Evolutionary conservation across 306 rosid species (phyloP), one percentile per base, ranked within the genome.

Genomic region (cucumber (Cucumis sativus)): DNA sequence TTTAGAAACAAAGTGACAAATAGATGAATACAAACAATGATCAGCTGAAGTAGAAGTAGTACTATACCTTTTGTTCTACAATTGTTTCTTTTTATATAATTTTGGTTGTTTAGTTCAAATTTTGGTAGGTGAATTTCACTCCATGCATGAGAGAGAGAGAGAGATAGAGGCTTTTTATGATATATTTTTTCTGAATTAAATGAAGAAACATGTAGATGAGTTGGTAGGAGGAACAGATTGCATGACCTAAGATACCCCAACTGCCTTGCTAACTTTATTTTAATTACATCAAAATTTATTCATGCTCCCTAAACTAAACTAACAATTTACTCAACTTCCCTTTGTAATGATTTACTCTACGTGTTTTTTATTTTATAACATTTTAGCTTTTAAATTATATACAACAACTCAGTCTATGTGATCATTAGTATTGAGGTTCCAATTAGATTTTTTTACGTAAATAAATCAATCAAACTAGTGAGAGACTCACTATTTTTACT

Each of bases 111-210:
- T 77, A 83, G 86, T 80, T 88, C 88, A 77, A 86, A 83, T 30
- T 41, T 76, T 56, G 92, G 96, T 95, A 90, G 99, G 99, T 95
- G 93, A 90, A 88, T 60, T 84, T 96, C 86, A 82, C 84, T 61
- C 81, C 69, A 84, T 79, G 96, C 82, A 90, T 95, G 97, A 89
- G 82, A 51, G 18, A 52, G n/a, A 52, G 56, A 14, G 16, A 28
- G 30, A 28, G 30, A 28, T 28, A 28, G 30, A 28, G 30, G 30
- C 5, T 7, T 45, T 63, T 57, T 45, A 68, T 10, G 30, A 41
- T 68, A 28, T 70, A 40, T 25, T 3, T 25, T 49, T 47, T 4
- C 4, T 75, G 54, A 51, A 75, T n/a, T 56, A 17, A 45, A 17
- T 77, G 64, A 56, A 71, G 43, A 35, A 64, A 80, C 82, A 74